These are phyloP conservation scores for Trichoderma virens DNA, from an alignment of 495 filamentous ascomycete species.

Conservation along the genomic window DNA sequence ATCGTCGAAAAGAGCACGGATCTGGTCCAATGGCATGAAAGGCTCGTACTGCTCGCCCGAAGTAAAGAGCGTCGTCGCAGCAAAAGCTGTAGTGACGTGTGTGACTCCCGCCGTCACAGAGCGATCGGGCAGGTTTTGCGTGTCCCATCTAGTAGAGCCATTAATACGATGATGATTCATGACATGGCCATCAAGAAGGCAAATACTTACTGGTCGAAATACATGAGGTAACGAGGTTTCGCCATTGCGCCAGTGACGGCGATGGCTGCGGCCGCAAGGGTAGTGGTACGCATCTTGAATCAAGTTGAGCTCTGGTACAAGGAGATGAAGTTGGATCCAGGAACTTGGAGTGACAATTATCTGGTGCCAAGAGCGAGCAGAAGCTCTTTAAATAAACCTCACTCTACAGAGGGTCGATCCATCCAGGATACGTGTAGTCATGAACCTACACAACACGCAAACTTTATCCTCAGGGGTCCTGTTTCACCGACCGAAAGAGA, in stretches of 20 bases:
- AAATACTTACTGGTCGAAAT: constrained; percentile 20
- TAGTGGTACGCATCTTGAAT: neutral
- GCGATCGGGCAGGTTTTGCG: constrained; percentile 21
- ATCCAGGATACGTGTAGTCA: too few species aligned
- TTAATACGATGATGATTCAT: too few species aligned
- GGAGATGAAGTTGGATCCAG: neutral
- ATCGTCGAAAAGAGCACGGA: constrained; percentile 45
- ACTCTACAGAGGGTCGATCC: too few species aligned
- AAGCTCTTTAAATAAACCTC: neutral
- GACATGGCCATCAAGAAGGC: neutral
- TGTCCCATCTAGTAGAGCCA: constrained; percentile 20
- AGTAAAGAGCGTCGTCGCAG: constrained; percentile 45
- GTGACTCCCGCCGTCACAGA: constrained; percentile 31
- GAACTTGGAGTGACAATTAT: neutral
- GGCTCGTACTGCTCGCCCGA: constrained; percentile 35
- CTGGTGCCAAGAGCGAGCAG: neutral
- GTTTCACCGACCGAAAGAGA: too few species aligned
- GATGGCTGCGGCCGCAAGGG: constrained; percentile 10
- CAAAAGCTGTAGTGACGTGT: constrained; percentile 55
- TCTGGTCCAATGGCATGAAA: constrained; percentile 40
- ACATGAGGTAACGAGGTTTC: constrained; percentile 21
- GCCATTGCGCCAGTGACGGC: constrained; percentile 13
- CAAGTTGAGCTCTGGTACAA: neutral
- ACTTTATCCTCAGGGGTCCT: too few species aligned
- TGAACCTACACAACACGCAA: too few species aligned